Conservation (phyloP, 2,329 filamentous ascomycete species). For the Nigrograna mackinnonii region DNA sequence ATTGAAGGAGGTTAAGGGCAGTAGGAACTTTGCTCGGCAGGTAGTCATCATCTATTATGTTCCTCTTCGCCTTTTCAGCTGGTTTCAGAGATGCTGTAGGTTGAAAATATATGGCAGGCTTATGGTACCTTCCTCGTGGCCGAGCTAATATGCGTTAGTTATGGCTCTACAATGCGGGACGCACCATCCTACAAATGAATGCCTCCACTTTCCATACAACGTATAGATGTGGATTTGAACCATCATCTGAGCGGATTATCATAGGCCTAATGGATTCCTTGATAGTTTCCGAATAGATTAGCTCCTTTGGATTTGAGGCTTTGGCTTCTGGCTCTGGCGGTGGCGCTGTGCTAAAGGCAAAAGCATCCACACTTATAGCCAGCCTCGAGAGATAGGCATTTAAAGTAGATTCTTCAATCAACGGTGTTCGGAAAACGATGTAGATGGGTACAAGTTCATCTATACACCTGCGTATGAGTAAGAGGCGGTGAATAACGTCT, state of each 20-base stretch:
- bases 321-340: slow-evolving; percentile 42
- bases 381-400: slow-evolving; percentile 64
- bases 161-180: not conserved
- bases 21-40: slow-evolving; percentile 70
- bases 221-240: slow-evolving; percentile 29
- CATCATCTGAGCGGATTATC: slow-evolving; percentile 29
- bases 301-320: slow-evolving; percentile 50
- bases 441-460: slow-evolving; percentile 75
- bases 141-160: slow-evolving; percentile 28
- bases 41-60: slow-evolving; percentile 61
- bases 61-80: slow-evolving; percentile 46
- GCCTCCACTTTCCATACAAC: slow-evolving; percentile 44
- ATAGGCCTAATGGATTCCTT: slow-evolving; percentile 33
- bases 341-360: slow-evolving; percentile 59
- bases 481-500: slow-evolving; percentile 48
- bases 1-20: slow-evolving; percentile 76
- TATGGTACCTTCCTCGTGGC: slow-evolving; percentile 65
- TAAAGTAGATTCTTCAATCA: slow-evolving; percentile 60
- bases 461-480: slow-evolving; percentile 58
- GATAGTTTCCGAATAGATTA: slow-evolving; percentile 58
- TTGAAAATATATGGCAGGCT: slow-evolving; percentile 68
- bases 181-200: slow-evolving; percentile 32
- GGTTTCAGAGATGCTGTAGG: slow-evolving; percentile 60
- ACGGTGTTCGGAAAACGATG: slow-evolving; percentile 68
- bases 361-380: slow-evolving; percentile 68